Evolutionary conservation across 2,329 filamentous ascomycete genomes (phyloP).

Genomic region (Aspergillus sp.): DNA sequence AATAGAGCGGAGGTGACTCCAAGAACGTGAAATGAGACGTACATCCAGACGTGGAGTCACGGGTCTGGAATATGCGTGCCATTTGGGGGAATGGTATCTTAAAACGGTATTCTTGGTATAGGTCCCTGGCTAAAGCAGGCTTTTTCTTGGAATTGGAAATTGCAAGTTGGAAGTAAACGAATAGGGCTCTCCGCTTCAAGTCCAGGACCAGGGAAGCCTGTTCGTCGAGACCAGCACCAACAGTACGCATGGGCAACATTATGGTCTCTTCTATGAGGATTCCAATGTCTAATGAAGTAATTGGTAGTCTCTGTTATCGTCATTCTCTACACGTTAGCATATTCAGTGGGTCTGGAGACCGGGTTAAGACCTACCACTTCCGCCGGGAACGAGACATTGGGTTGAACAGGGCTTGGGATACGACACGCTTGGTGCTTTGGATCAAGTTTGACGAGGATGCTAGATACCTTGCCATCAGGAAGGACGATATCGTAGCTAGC

Average conservation of each 20-base stretch:
- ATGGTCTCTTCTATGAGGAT: constrained; percentile 45
- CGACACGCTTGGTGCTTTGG: constrained; percentile 9
- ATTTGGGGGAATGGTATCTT: constrained; percentile 40
- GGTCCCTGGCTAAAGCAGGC: background rate
- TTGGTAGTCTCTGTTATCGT: constrained; percentile 33
- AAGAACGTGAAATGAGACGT: constrained; percentile 32
- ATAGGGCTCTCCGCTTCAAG: constrained; percentile 36
- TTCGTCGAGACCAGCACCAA: constrained; percentile 16
- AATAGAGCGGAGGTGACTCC: constrained; percentile 40
- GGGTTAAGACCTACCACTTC: constrained; percentile 23
- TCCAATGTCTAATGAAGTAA: constrained; percentile 53
- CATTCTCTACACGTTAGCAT: background rate
- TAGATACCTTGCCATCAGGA: constrained; percentile 11
- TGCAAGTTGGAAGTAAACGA: constrained; percentile 37
- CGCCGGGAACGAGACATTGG: constrained; percentile 25
- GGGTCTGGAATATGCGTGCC: constrained; percentile 28
- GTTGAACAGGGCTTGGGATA: constrained; percentile 28
- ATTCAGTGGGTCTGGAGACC: background rate
- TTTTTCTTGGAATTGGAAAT: constrained; percentile 13
- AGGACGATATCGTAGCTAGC: constrained; percentile 22
- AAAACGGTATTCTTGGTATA: constrained; percentile 32
- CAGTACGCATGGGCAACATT: constrained; percentile 54
- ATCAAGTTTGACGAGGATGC: constrained; percentile 20
- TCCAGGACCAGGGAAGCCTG: constrained; percentile 34
- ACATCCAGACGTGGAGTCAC: constrained; percentile 8